phyloP scores from a whole-genome alignment of 768 basidiomycete genomes.

The Xerocomellus chrysenteron region DNA sequence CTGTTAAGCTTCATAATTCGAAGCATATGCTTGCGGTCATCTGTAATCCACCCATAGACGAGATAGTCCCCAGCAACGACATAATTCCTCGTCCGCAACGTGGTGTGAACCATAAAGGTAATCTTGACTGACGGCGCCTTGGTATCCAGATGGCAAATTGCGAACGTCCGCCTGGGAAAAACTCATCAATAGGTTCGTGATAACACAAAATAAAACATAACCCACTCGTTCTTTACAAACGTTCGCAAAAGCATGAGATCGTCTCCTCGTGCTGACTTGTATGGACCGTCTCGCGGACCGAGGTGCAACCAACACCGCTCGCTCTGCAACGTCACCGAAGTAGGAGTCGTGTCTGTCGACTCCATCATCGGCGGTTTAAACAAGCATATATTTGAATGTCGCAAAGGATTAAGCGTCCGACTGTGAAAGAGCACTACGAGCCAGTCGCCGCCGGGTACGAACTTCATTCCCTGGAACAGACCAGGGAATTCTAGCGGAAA shows the following conservation, averaged over 20 bases:
- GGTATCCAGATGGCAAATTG: constrained; percentile 28
- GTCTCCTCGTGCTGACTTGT: constrained; percentile 33
- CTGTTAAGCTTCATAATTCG: constrained; percentile 31
- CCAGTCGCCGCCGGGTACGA: constrained; percentile 31
- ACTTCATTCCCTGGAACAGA: constrained; percentile 31
- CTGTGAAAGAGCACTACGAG: constrained; percentile 33
- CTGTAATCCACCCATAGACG: constrained; percentile 31
- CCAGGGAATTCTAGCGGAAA: constrained; percentile 32
- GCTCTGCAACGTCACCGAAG: constrained; percentile 29
- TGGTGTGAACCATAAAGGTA: constrained; percentile 25
- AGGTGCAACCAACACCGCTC: constrained; percentile 30
- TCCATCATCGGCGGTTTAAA: constrained; percentile 18
- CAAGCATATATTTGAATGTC: constrained; percentile 31
- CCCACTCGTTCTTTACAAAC: constrained; percentile 26
- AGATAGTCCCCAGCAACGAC: constrained; percentile 24
- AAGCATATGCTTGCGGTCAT: constrained; percentile 28
- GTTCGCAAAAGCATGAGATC: constrained; percentile 29
- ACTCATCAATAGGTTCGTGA: neutral
- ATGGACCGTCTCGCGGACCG: constrained; percentile 25
- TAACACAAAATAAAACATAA: neutral
- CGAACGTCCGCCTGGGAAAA: constrained; percentile 20
- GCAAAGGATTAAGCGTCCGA: constrained; percentile 27
- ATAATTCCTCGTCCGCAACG: constrained; percentile 25
- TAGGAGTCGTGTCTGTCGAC: neutral
- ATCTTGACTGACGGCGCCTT: constrained; percentile 26